Conservation (phyloP, 805 yeast species). For the Candida peoriensis region DNA sequence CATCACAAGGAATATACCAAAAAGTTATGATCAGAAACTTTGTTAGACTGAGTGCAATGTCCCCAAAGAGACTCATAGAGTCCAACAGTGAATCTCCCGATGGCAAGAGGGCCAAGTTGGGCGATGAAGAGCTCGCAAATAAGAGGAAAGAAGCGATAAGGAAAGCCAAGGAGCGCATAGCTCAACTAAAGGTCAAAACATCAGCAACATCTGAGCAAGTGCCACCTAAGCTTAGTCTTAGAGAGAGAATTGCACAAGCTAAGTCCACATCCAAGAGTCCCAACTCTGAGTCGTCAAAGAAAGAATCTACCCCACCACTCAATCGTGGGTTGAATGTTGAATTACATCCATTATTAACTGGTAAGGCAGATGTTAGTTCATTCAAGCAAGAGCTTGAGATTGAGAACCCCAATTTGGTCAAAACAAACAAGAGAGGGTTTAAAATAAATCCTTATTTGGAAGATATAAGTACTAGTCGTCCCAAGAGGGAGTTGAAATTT, state of each 20-base stretch:
- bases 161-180: constrained; percentile 11
- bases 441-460: constrained; percentile 32
- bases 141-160: constrained; percentile 5
- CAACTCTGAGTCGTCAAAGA: neutral
- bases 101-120: constrained; percentile 5
- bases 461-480: constrained; percentile 14
- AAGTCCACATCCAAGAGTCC: neutral
- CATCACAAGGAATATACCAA: too few relatives aligned
- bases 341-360: constrained; percentile 26
- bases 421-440: constrained; percentile 20
- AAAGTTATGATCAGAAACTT: too few relatives aligned
- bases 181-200: constrained; percentile 6
- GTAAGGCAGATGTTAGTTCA: constrained; percentile 6
- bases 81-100: neutral
- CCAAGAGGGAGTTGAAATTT: constrained; percentile 41
- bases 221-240: neutral
- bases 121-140: too few relatives aligned
- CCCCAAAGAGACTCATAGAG: constrained; percentile 4
- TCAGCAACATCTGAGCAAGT: neutral
- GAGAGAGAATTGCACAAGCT: neutral
- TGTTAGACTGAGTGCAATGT: too few relatives aligned
- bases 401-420: constrained; percentile 21
- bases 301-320: constrained; percentile 1
- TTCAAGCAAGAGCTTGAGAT: neutral
- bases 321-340: constrained; percentile 24